Percentiles rank a stretch among this genome's conserved stretches.
phyloP scores from a whole-genome alignment of 2,329 filamentous ascomycete species.

The Teratosphaeria nubilosa region DNA sequence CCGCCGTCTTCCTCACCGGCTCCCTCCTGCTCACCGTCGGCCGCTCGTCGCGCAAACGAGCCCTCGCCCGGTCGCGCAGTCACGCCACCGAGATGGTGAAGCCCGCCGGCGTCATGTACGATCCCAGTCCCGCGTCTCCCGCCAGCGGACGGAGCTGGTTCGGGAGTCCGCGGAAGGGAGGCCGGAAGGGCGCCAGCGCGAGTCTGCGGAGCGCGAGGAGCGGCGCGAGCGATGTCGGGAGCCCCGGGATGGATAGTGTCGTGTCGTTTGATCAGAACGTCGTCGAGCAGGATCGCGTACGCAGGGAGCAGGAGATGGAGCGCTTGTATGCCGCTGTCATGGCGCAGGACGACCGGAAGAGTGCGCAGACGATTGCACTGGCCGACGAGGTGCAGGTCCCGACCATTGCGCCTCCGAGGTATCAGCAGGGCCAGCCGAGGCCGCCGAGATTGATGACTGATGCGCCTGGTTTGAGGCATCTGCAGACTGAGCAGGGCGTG shows the following conservation, averaged over 20 bases:
- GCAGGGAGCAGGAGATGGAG: constrained; percentile 75
- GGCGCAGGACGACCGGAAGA: constrained; percentile 59
- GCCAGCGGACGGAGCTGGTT: constrained; percentile 19
- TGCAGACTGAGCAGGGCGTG: constrained; percentile 12
- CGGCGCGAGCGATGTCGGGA: constrained; percentile 34
- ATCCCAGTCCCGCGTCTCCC: constrained; percentile 25
- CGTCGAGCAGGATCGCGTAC: constrained; percentile 61
- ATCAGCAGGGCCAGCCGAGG: constrained; percentile 1
- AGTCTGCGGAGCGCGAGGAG: constrained; percentile 16
- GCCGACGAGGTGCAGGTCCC: background rate
- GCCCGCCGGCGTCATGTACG: constrained; percentile 26
- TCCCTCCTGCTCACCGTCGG: constrained; percentile 42
- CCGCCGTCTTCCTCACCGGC: constrained; percentile 65
- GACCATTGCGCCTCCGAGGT: constrained; percentile 4
- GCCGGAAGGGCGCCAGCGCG: constrained; percentile 15
- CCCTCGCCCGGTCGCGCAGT: constrained; percentile 37
- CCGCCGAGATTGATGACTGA: constrained; percentile 20
- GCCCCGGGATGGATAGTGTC: constrained; percentile 46
- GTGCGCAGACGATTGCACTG: background rate
- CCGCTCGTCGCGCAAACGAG: constrained; percentile 33
- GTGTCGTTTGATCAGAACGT: constrained; percentile 67
- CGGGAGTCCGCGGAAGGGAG: constrained; percentile 11
- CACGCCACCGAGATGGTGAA: constrained; percentile 51
- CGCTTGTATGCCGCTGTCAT: constrained; percentile 85
- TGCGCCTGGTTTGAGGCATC: constrained; percentile 16